phyloP scores from a whole-genome alignment of 2,329 filamentous ascomycete species.

The Aspergillus hortae region DNA sequence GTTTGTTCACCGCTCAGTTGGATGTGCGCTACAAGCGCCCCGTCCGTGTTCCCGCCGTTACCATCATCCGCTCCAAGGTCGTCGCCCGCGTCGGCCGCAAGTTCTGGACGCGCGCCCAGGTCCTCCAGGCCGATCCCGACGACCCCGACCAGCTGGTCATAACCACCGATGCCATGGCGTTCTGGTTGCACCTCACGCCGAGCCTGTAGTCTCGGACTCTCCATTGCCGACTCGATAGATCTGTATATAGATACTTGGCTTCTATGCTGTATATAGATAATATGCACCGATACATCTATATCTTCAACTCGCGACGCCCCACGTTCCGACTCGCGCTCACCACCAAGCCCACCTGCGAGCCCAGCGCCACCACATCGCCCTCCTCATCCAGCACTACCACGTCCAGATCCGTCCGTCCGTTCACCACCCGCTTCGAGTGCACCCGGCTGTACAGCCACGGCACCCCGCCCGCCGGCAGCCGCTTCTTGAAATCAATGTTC shows the following conservation, averaged over 20 bases:
- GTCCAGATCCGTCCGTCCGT: conserved; percentile 73
- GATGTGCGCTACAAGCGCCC: conserved; percentile 40
- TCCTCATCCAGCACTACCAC: conserved; percentile 62
- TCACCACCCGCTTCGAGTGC: conserved; percentile 62
- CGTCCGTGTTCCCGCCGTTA: conserved; percentile 32
- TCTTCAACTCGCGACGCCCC: conserved; percentile 39
- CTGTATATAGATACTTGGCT: not conserved
- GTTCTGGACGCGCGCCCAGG: conserved; percentile 39
- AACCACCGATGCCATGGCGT: conserved; percentile 39
- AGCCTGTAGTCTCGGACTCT: conserved; percentile 1
- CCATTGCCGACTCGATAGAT: not conserved
- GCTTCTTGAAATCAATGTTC: conserved; percentile 74
- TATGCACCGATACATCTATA: conserved; percentile 9
- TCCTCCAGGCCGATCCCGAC: conserved; percentile 35
- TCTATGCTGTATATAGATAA: not conserved
- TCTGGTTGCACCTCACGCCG: conserved; percentile 35
- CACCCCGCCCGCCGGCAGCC: conserved; percentile 62
- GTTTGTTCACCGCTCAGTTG: conserved; percentile 38
- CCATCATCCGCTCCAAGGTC: conserved; percentile 36
- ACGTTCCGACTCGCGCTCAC: conserved; percentile 63
- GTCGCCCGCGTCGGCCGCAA: conserved; percentile 37
- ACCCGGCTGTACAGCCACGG: conserved; percentile 70
- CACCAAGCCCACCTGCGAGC: conserved; percentile 65
- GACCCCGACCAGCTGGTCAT: conserved; percentile 29
- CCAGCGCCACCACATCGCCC: conserved; percentile 64